Conservation (phyloP, 768 basidiomycete species). For the Tricholoma saponaceum region DNA sequence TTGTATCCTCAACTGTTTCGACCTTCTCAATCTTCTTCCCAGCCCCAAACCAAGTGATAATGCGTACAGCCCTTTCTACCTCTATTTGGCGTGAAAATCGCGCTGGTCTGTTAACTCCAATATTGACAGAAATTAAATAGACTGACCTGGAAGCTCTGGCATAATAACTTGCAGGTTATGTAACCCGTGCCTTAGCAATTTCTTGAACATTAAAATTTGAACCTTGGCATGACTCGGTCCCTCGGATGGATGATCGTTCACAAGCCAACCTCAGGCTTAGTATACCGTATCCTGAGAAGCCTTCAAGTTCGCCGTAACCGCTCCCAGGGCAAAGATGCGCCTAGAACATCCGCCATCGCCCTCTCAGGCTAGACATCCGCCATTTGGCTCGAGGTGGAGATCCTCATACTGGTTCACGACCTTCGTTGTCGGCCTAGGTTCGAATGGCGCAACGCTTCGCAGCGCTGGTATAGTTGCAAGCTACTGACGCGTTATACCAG, state of each 20-base stretch:
- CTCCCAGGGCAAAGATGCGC: no score
- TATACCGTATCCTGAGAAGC: no score
- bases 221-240: no score
- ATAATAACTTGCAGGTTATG: no score
- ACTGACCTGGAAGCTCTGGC: constrained; percentile 54
- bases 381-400: constrained; percentile 51
- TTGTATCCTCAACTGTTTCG: constrained; percentile 53
- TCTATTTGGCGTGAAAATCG: constrained; percentile 33
- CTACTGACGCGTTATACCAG: constrained; percentile 16
- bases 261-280: no score
- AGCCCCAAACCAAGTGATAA: constrained; percentile 47
- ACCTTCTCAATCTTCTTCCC: constrained; percentile 54
- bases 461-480: no score
- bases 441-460: not conserved
- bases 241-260: no score
- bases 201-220: no score
- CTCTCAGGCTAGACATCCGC: constrained; percentile 17
- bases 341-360: not conserved
- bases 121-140: not conserved
- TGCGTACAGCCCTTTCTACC: constrained; percentile 61
- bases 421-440: constrained; percentile 47
- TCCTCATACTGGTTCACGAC: constrained; percentile 57
- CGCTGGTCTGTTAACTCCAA: not conserved
- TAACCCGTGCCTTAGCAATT: no score
- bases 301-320: no score